Evolutionary conservation across 1,284 basidiomycete genomes (phyloP).

Genomic region (Malassezia yamatoensis): DNA sequence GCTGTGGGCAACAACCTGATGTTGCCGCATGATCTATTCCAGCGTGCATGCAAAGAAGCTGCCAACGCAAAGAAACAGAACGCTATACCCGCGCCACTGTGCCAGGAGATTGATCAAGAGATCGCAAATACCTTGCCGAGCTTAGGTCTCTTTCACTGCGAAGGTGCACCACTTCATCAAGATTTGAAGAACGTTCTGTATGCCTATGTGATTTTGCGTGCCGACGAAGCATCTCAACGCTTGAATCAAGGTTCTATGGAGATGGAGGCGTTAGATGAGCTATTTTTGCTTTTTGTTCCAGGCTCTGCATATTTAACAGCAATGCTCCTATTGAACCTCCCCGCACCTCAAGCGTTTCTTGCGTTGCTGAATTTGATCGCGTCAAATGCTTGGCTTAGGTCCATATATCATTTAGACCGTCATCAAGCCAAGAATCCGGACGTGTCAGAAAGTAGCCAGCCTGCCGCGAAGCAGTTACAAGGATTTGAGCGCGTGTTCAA

Average conservation of each 20-base stretch:
- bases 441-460: not conserved
- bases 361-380: constrained; percentile 67
- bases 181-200: constrained; percentile 77
- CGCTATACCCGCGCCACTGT: constrained; percentile 46
- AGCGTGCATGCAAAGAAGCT: constrained; percentile 15
- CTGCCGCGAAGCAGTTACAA: not conserved
- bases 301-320: constrained; percentile 58
- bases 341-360: constrained; percentile 64
- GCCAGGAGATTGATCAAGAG: constrained; percentile 69
- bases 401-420: constrained; percentile 30
- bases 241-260: not conserved
- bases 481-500: constrained; percentile 66
- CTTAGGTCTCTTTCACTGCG: constrained; percentile 72
- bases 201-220: constrained; percentile 81
- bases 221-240: constrained; percentile 58
- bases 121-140: constrained; percentile 69
- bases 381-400: constrained; percentile 32
- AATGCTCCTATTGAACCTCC: constrained; percentile 80
- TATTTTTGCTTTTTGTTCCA: constrained; percentile 29
- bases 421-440: not conserved
- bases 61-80: constrained; percentile 7
- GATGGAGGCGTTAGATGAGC: not conserved
- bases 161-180: constrained; percentile 68
- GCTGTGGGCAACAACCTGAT: constrained; percentile 81
- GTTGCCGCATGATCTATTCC: constrained; percentile 51